A percentile compares a stretch with the other conserved stretches of the same genome.
These are phyloP conservation scores for Solanum chmielewskii DNA, from an alignment of 257 asterid species.

Conservation along the genomic window DNA sequence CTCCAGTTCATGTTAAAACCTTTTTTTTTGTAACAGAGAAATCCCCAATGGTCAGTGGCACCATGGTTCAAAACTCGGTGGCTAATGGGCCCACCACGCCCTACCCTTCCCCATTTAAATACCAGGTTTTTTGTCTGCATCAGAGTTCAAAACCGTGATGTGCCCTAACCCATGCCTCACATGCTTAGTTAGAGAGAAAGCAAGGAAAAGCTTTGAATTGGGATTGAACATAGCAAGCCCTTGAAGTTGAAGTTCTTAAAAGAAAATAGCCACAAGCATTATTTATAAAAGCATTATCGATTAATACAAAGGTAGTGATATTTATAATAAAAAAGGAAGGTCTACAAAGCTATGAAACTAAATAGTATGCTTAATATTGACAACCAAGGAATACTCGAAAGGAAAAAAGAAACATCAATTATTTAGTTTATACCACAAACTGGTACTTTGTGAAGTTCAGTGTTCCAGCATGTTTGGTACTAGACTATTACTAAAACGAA, in stretches of 20 bases:
- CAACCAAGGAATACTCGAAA: neutral
- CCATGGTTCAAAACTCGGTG: neutral
- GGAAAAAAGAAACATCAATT: neutral
- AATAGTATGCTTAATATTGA: neutral
- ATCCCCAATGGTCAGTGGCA: neutral
- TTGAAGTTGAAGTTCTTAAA: neutral
- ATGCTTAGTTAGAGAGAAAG: neutral
- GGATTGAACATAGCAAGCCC: neutral
- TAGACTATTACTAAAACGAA: neutral
- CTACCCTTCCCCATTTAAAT: neutral
- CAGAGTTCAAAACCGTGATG: neutral
- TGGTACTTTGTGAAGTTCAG: neutral
- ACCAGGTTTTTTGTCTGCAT: neutral
- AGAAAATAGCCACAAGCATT: neutral
- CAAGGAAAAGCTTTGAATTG: neutral
- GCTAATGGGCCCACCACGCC: neutral
- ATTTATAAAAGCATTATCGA: neutral
- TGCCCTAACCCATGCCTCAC: neutral
- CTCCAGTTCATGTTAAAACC: neutral
- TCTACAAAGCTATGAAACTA: neutral
- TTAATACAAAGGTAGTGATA: neutral
- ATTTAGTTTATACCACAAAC: neutral
- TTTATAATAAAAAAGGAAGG: neutral
- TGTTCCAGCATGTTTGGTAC: neutral
- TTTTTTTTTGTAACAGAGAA: neutral